Base-by-base conservation (phyloP, 140 eudicot genomes). In the Bidens hawaiensis region DNA sequence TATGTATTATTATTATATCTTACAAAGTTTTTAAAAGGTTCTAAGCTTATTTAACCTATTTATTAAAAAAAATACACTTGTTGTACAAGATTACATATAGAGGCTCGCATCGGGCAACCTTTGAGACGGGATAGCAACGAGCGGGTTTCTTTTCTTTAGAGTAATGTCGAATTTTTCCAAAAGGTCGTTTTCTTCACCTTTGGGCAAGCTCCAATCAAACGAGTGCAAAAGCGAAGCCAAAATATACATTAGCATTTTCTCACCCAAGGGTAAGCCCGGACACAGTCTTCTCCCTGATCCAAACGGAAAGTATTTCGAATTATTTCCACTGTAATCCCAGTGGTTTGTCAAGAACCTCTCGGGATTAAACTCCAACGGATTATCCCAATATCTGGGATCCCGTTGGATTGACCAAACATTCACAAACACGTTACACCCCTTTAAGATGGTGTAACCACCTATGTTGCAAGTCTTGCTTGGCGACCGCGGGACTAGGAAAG, bases 381-480 rank as follows among this genome's bases (percentile, higher is more conserved):
- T 34, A 0, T 48, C 49, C 86, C 82, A 80, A 13, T 67, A 12
- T 8, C 24, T 4, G 11, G 81, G 81, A 58, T 79, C 78, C 1
- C 81, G 43, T 0, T 79, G 81, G 6, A 79, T 74, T 2, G 85
- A 70, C 81, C 81, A 75, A 1, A 19, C 78, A 24, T 79, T 75
- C 16, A 79, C 0, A 41, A 65, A 46, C 2, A 79, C 73, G 8
- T 42, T 60, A 4, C 76, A 42, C 4, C 76, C 82, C 60, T 71
- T 57, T 1, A 66, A 82, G n/a, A 80, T 40, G 3, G 79, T 72
- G 61, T 26, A 27, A 14, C 61, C 61, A 6, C 41, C 61, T 2
- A 54, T 3, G 13, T 5, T 27, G 14, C 61, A 54, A 7, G 38
- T 7, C 40, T 54, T 26, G 11, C 41, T 54, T 0, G 61, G 61